Percentiles rank a stretch among this genome's conserved stretches.
These are phyloP conservation scores for Daldinia childiae DNA, from an alignment of 495 filamentous ascomycete species.

Conservation along the genomic window DNA sequence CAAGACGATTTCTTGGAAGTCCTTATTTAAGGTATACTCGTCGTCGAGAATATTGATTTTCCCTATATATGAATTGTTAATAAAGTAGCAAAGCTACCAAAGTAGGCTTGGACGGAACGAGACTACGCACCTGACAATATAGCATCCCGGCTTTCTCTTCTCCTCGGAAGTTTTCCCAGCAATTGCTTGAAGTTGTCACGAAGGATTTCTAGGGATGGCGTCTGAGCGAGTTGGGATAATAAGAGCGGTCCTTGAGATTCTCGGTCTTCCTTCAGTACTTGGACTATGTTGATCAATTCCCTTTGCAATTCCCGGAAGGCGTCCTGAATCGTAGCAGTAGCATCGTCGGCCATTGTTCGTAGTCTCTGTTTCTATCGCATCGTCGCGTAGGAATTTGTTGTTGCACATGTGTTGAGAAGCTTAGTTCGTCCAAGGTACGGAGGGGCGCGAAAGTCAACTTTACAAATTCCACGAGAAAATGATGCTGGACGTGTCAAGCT, in stretches of 20 bases:
- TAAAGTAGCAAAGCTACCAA: neutral
- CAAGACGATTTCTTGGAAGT: constrained; percentile 82
- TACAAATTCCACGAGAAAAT: constrained; percentile 41
- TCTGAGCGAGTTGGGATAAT: constrained; percentile 35
- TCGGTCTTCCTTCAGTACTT: constrained; percentile 62
- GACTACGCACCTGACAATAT: constrained; percentile 60
- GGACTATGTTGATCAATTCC: constrained; percentile 75
- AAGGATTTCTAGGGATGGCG: constrained; percentile 71
- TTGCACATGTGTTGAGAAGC: constrained; percentile 2
- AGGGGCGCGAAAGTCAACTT: constrained; percentile 22
- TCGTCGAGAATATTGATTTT: constrained; percentile 74
- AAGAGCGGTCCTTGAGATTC: constrained; percentile 67
- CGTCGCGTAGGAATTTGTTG: constrained; percentile 30
- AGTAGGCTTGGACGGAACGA: neutral
- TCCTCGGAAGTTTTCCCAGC: constrained; percentile 77
- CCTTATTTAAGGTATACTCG: constrained; percentile 82
- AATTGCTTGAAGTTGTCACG: constrained; percentile 78
- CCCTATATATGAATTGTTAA: constrained; percentile 63
- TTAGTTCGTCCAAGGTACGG: constrained; percentile 6
- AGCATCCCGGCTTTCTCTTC: constrained; percentile 67
- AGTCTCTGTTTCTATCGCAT: constrained; percentile 40
- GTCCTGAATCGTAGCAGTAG: constrained; percentile 59
- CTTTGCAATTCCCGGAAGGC: constrained; percentile 79
- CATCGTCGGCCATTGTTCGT: constrained; percentile 69
- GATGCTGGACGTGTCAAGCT: constrained; percentile 42